Percentiles rank a stretch among this genome's conserved stretches.
Conservation (phyloP, 208 protist genomes). For the Phytomonas sp. region DNA sequence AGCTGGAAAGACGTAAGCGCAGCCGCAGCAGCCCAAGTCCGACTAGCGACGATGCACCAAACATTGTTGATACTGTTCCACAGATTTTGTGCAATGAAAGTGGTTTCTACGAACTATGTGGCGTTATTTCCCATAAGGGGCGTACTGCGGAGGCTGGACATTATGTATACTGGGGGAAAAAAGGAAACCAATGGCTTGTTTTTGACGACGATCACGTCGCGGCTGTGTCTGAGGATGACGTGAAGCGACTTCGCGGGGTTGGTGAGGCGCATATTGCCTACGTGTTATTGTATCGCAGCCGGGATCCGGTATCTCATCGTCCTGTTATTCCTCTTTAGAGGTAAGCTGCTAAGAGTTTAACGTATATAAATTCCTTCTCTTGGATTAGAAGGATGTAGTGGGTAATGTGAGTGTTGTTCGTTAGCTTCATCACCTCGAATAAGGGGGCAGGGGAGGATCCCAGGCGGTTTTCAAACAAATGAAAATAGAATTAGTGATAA, state of each 20-base stretch:
- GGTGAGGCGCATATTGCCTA: constrained; percentile 83
- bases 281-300: constrained; percentile 70
- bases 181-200: constrained; percentile 52
- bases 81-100: constrained; percentile 31
- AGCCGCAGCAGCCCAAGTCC: background rate
- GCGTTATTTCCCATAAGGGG: constrained; percentile 89
- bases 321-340: constrained; percentile 38
- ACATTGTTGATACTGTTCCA: constrained; percentile 14
- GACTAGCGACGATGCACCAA: background rate
- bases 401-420: background rate
- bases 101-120: constrained; percentile 87
- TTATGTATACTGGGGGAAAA: constrained; percentile 90
- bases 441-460: background rate
- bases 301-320: constrained; percentile 38
- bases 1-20: constrained; percentile 37
- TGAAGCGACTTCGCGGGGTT: constrained; percentile 59
- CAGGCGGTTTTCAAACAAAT: background rate
- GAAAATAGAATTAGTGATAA: background rate
- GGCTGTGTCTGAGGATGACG: constrained; percentile 60
- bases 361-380: background rate
- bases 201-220: constrained; percentile 70
- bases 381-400: background rate
- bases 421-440: background rate
- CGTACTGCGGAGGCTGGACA: constrained; percentile 83
- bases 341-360: background rate